Evolutionary conservation across 2,329 filamentous ascomycete genomes (phyloP).

Genomic region (Incumbomyces lentus): DNA sequence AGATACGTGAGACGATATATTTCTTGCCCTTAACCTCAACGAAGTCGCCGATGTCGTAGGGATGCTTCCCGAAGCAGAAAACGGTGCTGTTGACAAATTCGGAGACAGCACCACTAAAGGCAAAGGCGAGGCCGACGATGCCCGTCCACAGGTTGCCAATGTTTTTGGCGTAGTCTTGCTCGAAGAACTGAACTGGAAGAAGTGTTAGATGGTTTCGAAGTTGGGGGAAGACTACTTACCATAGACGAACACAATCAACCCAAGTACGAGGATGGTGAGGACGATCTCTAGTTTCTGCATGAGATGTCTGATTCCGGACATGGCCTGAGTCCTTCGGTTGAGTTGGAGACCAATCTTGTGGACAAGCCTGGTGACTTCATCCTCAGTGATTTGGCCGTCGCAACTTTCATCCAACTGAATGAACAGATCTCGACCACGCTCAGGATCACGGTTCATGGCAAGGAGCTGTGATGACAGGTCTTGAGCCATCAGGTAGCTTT

Average conservation of each 20-base stretch:
- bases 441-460: conserved; percentile 5
- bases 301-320: not conserved
- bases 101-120: conserved; percentile 20
- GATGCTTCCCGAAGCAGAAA: conserved; percentile 24
- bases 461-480: not conserved
- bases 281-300: conserved; percentile 5
- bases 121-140: conserved; percentile 19
- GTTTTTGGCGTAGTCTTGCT: not conserved
- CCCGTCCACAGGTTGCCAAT: conserved; percentile 3
- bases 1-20: conserved; percentile 24
- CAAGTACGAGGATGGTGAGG: conserved; percentile 1
- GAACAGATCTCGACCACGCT: conserved; percentile 2
- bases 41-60: conserved; percentile 26
- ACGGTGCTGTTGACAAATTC: conserved; percentile 22
- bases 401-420: conserved; percentile 1
- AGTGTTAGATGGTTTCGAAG: too few species aligned
- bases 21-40: conserved; percentile 22
- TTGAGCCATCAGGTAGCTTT: not conserved
- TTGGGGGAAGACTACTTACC: conserved; percentile 1
- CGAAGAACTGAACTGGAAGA: conserved; percentile 5
- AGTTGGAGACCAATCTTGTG: conserved; percentile 1
- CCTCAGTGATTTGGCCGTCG: conserved; percentile 1
- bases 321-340: not conserved
- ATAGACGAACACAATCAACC: conserved; percentile 5
- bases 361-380: conserved; percentile 5